A percentile compares a stretch with the other conserved stretches of the same genome.
phyloP scores from a whole-genome alignment of 1,284 basidiomycete species.

The Rhizoctonia solani region DNA sequence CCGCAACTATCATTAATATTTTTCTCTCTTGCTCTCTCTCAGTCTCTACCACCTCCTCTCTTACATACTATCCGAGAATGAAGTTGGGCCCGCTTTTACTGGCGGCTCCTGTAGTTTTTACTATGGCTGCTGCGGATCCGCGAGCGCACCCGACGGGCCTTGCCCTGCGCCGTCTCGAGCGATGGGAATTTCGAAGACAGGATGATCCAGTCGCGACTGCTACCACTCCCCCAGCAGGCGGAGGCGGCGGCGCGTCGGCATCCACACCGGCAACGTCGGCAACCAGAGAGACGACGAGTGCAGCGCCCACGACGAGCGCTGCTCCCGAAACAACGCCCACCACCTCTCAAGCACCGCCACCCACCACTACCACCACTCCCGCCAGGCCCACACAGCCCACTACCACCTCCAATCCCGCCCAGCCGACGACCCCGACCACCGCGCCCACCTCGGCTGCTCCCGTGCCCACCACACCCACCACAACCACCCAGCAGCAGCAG shows the following conservation, averaged over 20 bases:
- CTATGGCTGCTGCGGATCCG: constrained; percentile 11
- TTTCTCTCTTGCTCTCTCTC: not conserved
- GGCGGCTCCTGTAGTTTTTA: constrained; percentile 9
- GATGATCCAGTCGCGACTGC: not conserved
- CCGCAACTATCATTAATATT: constrained; percentile 22
- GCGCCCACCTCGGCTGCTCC: not conserved
- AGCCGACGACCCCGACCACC: not conserved
- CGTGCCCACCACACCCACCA: not conserved
- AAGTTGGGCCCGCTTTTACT: constrained; percentile 4
- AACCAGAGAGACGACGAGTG: not conserved
- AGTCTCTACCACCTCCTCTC: not conserved
- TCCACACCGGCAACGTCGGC: not conserved
- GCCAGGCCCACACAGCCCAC: not conserved
- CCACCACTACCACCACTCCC: not conserved
- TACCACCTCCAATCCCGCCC: not conserved
- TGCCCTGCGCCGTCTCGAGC: constrained; percentile 1
- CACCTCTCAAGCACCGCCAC: not conserved
- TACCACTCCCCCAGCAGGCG: not conserved
- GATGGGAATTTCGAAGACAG: constrained; percentile 7
- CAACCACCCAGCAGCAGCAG: not conserved
- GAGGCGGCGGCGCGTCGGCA: not conserved
- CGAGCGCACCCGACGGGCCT: constrained; percentile 24
- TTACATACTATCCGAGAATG: constrained; percentile 12
- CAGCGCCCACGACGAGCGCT: not conserved
- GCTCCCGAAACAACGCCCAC: constrained; percentile 17